phyloP scores from a whole-genome alignment of 2,329 filamentous ascomycete genomes.

The Phaeosphaeriaceae sp. region DNA sequence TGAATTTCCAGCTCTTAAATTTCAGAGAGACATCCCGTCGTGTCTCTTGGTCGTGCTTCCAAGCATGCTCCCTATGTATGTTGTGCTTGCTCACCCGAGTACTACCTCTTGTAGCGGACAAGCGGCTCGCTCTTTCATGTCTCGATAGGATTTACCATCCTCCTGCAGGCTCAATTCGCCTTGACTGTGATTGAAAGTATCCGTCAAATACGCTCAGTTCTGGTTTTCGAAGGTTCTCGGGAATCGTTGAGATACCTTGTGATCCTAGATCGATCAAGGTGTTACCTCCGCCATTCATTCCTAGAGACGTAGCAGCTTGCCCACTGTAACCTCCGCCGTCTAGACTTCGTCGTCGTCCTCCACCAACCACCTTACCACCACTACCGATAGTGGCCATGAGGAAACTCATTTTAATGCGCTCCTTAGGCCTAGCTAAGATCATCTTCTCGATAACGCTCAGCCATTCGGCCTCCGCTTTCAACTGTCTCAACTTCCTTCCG shows the following conservation, averaged over 20 bases:
- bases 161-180: conserved; percentile 26
- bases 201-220: conserved; percentile 46
- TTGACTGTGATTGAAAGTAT: conserved; percentile 43
- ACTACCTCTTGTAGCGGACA: conserved; percentile 5
- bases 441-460: conserved; percentile 47
- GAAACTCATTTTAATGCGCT: conserved; percentile 43
- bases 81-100: conserved; percentile 22
- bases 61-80: conserved; percentile 4
- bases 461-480: conserved; percentile 43
- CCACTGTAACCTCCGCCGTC: conserved; percentile 44
- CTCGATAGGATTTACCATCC: conserved; percentile 21
- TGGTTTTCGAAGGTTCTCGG: conserved; percentile 23
- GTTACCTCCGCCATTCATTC: conserved; percentile 10
- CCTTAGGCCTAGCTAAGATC: conserved; percentile 40
- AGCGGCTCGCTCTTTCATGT: conserved; percentile 7
- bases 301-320: conserved; percentile 30
- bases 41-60: neutral
- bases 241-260: conserved; percentile 1
- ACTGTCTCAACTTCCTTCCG: conserved; percentile 38
- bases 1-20: conserved; percentile 7
- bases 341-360: conserved; percentile 41
- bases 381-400: conserved; percentile 38
- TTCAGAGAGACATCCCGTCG: neutral
- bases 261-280: conserved; percentile 24
- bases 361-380: conserved; percentile 32